Percentiles rank a stretch among this genome's conserved stretches.
Conservation (phyloP, 495 filamentous ascomycete species). For the Penicillium steckii region DNA sequence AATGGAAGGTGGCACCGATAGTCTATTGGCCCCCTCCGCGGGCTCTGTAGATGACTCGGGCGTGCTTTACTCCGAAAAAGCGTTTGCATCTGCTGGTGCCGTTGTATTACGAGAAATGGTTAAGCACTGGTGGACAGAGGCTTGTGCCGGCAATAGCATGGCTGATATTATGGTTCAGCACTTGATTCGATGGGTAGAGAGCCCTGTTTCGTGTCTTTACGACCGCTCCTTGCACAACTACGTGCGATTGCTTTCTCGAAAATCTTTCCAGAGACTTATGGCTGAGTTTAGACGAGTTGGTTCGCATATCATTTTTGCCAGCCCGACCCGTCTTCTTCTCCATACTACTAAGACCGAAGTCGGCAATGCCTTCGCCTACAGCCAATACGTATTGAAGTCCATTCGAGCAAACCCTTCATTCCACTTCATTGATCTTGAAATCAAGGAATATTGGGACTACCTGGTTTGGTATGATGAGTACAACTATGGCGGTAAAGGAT, state of each 20-base stretch:
- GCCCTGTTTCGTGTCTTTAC: conserved; percentile 87
- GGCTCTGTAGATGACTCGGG: conserved; percentile 60
- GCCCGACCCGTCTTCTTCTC: conserved; percentile 80
- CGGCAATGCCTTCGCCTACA: conserved; percentile 94
- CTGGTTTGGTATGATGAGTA: conserved; percentile 99
- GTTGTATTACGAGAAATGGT: conserved; percentile 95
- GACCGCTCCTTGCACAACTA: conserved; percentile 97
- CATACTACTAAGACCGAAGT: conserved; percentile 97
- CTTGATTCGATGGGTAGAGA: conserved; percentile 95
- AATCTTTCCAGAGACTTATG: conserved; percentile 96
- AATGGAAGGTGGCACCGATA: conserved; percentile 72
- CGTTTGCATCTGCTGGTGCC: conserved; percentile 88
- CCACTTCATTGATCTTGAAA: conserved; percentile 95
- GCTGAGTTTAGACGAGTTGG: conserved; percentile 94
- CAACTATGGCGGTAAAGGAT: conserved; percentile 96
- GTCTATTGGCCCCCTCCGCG: conserved; percentile 62
- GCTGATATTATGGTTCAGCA: conserved; percentile 98
- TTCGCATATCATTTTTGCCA: conserved; percentile 90
- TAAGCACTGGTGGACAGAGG: conserved; percentile 96
- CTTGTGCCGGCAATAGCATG: conserved; percentile 86
- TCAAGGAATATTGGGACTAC: conserved; percentile 99
- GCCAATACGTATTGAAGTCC: conserved; percentile 94
- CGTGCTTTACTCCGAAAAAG: conserved; percentile 81
- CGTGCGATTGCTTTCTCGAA: conserved; percentile 95
- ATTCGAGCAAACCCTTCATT: conserved; percentile 94